Conservation (phyloP, 805 yeast species). For the Starmera pachycereana region DNA sequence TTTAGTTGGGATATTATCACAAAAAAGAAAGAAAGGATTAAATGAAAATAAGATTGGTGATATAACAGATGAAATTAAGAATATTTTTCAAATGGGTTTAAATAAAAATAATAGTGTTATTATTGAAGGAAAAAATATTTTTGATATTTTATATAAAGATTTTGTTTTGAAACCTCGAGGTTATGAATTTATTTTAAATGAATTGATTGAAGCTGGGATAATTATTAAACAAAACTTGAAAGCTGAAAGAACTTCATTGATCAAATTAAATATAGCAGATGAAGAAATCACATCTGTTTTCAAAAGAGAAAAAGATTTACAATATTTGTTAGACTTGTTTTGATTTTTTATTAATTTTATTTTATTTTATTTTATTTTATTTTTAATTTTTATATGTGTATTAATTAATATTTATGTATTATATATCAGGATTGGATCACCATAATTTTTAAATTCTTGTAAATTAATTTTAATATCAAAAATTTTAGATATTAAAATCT, state of each 20-base stretch:
- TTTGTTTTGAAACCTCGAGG: slow-evolving; percentile 43
- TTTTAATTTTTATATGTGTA: too few species aligned
- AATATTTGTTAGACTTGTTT: slow-evolving; percentile 7
- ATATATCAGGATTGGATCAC: slow-evolving; percentile 86
- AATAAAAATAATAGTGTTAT: slow-evolving; percentile 16
- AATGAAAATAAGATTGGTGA: slow-evolving; percentile 71
- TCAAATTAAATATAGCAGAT: slow-evolving; percentile 59
- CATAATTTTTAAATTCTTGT: slow-evolving; percentile 74
- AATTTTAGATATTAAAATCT: slow-evolving; percentile 80
- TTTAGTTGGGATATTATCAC: slow-evolving; percentile 54
- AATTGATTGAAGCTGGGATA: slow-evolving; percentile 72
- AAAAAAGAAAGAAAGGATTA: slow-evolving; percentile 55
- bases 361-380: too few species aligned
- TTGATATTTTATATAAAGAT: slow-evolving; percentile 24
- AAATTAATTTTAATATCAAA: slow-evolving; percentile 68
- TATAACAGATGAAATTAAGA: slow-evolving; percentile 64
- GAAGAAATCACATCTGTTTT: slow-evolving; percentile 59
- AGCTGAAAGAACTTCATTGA: slow-evolving; percentile 56
- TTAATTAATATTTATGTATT: slow-evolving; percentile 13
- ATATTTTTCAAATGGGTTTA: slow-evolving; percentile 33
- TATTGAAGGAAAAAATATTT: slow-evolving; percentile 21
- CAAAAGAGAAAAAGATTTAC: slow-evolving; percentile 39
- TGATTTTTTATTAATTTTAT: neutral
- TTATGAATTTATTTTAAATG: slow-evolving; percentile 49
- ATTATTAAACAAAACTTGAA: slow-evolving; percentile 50